Conservation (phyloP, 768 basidiomycete genomes). For the Pluteus cervinus region DNA sequence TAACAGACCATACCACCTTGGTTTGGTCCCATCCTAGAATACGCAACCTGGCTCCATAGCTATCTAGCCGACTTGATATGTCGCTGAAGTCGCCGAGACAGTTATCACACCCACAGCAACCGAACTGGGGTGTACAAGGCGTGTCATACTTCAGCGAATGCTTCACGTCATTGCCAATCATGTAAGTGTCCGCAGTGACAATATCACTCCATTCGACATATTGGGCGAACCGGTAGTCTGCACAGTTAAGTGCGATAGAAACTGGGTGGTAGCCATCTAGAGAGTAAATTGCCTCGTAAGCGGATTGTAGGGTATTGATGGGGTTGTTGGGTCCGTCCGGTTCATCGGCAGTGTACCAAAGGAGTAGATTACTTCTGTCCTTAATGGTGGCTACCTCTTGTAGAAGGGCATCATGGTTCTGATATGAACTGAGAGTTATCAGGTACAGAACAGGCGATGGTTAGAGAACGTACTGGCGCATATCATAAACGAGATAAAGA, state of each 20-base stretch:
- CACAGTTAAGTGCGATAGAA: slow-evolving; percentile 41
- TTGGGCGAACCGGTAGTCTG: slow-evolving; percentile 44
- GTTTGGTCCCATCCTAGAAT: slow-evolving; percentile 40
- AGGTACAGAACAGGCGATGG: background rate
- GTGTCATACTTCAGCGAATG: slow-evolving; percentile 41
- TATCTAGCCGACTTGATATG: slow-evolving; percentile 40
- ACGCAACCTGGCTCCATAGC: slow-evolving; percentile 34
- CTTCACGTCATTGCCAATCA: slow-evolving; percentile 32
- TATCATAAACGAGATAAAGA: slow-evolving; percentile 55
- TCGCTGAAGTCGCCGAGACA: slow-evolving; percentile 50
- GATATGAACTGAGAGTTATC: slow-evolving; percentile 34
- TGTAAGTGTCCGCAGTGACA: slow-evolving; percentile 44
- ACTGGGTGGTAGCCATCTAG: slow-evolving; percentile 56
- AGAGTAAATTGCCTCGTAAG: slow-evolving; percentile 41
- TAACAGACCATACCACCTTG: slow-evolving; percentile 49
- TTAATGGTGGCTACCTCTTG: slow-evolving; percentile 47
- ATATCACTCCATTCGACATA: slow-evolving; percentile 50
- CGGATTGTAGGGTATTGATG: slow-evolving; percentile 30
- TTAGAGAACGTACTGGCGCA: slow-evolving; percentile 40
- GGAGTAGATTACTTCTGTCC: slow-evolving; percentile 43
- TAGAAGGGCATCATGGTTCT: slow-evolving; percentile 34
- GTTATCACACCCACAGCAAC: slow-evolving; percentile 58
- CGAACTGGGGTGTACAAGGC: slow-evolving; percentile 39
- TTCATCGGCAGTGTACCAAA: slow-evolving; percentile 70
- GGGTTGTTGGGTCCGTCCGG: slow-evolving; percentile 51